Percentiles rank a stretch among this genome's conserved stretches.
phyloP scores from a whole-genome alignment of 2,329 filamentous ascomycete species.

The Thelonectria rubi region DNA sequence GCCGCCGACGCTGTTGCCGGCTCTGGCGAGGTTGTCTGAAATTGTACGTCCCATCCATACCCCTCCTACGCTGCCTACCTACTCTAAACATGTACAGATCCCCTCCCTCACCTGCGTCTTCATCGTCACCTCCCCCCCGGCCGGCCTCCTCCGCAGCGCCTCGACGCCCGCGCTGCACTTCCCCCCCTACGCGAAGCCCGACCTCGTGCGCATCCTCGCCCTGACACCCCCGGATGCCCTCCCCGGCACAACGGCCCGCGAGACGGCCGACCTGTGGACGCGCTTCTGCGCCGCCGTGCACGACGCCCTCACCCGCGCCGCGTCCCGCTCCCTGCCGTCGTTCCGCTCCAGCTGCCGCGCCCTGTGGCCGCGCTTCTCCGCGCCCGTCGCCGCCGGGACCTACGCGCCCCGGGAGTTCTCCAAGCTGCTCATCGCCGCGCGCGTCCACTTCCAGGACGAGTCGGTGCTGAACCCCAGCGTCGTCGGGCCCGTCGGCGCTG shows the following conservation, averaged over 20 bases:
- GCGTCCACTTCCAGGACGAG: constrained; percentile 77
- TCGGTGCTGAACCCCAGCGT: constrained; percentile 73
- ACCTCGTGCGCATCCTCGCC: constrained; percentile 82
- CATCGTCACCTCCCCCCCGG: constrained; percentile 76
- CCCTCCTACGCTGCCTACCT: not conserved
- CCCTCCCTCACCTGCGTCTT: constrained; percentile 80
- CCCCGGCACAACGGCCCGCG: constrained; percentile 60
- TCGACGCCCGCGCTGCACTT: constrained; percentile 83
- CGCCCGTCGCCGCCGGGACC: constrained; percentile 78
- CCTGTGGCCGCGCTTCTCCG: constrained; percentile 87
- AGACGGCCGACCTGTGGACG: constrained; percentile 76
- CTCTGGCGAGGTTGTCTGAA: constrained; percentile 83
- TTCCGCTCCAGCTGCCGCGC: constrained; percentile 75
- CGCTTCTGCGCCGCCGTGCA: constrained; percentile 86
- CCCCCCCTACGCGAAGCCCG: constrained; percentile 81
- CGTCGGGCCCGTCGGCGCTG: constrained; percentile 48
- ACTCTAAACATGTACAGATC: constrained; percentile 62
- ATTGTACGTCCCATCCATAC: constrained; percentile 59
- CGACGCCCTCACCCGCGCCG: constrained; percentile 84
- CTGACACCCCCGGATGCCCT: constrained; percentile 55
- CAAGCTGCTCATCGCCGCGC: constrained; percentile 77
- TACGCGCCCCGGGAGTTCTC: constrained; percentile 83
- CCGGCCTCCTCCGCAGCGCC: constrained; percentile 73
- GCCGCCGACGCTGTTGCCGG: constrained; percentile 79
- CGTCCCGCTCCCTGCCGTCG: constrained; percentile 78